These are phyloP conservation scores for Drechslerella coelobrocha DNA, from an alignment of 2,329 filamentous ascomycete genomes.

Conservation along the genomic window DNA sequence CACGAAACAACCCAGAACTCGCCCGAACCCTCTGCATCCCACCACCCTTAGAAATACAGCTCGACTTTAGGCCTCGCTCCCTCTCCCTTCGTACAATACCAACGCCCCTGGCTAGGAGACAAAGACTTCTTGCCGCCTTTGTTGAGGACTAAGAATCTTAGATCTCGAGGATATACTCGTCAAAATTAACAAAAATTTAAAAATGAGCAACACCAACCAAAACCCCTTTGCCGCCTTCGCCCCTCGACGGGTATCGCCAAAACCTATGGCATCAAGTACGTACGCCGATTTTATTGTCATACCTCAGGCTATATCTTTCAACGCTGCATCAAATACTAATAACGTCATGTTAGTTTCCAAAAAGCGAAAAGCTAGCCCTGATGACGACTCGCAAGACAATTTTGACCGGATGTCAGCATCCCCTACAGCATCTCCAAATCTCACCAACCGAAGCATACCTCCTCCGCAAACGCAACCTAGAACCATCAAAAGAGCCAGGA, in stretches of 20 bases:
- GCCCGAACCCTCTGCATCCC: constrained; percentile 25
- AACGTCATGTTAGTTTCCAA: constrained; percentile 16
- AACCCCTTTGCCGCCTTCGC: constrained; percentile 39
- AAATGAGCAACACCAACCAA: constrained; percentile 19
- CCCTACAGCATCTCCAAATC: constrained; percentile 79
- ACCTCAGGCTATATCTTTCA: background rate
- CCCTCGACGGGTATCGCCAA: constrained; percentile 39
- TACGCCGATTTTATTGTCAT: background rate
- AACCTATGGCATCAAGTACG: constrained; percentile 17
- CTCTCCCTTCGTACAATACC: background rate
- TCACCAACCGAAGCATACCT: constrained; percentile 71
- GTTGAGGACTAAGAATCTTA: background rate
- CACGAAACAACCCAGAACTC: constrained; percentile 14
- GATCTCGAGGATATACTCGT: background rate
- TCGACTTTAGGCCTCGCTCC: constrained; percentile 1
- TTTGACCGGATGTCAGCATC: constrained; percentile 92
- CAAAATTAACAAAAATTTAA: background rate
- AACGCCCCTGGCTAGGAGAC: background rate
- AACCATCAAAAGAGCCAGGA: constrained; percentile 68
- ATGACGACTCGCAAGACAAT: constrained; percentile 59
- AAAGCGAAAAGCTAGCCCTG: constrained; percentile 43
- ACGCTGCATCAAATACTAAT: constrained; percentile 2
- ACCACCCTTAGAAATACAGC: constrained; percentile 5
- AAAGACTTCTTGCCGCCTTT: background rate
- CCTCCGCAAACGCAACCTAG: constrained; percentile 70